A percentile compares a stretch with the other conserved stretches of the same genome.
Evolutionary conservation across 164 flowering plant genomes (phyloP).

Genomic region (Euptelea pleiosperma): DNA sequence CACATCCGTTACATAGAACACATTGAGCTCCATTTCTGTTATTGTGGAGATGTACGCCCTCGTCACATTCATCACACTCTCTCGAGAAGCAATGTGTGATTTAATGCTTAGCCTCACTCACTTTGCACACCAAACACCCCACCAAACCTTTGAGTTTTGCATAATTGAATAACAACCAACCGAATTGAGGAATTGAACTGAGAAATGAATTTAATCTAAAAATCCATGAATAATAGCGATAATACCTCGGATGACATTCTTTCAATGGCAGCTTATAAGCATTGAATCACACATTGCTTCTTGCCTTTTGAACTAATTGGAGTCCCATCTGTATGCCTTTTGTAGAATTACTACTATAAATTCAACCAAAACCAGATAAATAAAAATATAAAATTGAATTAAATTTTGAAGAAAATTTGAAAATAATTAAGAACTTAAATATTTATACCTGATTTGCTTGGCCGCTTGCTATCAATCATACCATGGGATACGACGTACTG

Average conservation of each 20-base stretch:
- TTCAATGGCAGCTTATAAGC: constrained; percentile 82
- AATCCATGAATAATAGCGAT: too few species aligned
- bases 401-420: constrained; percentile 8
- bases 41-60: constrained; percentile 81
- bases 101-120: constrained; percentile 43
- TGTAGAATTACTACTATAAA: constrained; percentile 66
- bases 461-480: constrained; percentile 16
- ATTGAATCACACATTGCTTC: constrained; percentile 43
- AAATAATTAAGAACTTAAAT: neutral
- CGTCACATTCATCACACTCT: constrained; percentile 81
- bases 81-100: too few species aligned
- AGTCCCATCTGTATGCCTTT: constrained; percentile 79
- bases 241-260: constrained; percentile 76
- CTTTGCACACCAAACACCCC: constrained; percentile 9
- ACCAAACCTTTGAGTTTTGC: neutral
- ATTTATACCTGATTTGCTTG: constrained; percentile 30
- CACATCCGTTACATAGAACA: constrained; percentile 73
- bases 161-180: neutral
- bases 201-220: too few species aligned
- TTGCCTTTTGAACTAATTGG: constrained; percentile 82
- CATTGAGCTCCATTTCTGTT: constrained; percentile 46
- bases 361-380: neutral
- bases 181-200: neutral
- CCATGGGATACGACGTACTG: constrained; percentile 36
- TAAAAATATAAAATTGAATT: neutral